These are phyloP conservation scores for Fusarium anguioides DNA, from an alignment of 2,329 filamentous ascomycete genomes.

Conservation along the genomic window DNA sequence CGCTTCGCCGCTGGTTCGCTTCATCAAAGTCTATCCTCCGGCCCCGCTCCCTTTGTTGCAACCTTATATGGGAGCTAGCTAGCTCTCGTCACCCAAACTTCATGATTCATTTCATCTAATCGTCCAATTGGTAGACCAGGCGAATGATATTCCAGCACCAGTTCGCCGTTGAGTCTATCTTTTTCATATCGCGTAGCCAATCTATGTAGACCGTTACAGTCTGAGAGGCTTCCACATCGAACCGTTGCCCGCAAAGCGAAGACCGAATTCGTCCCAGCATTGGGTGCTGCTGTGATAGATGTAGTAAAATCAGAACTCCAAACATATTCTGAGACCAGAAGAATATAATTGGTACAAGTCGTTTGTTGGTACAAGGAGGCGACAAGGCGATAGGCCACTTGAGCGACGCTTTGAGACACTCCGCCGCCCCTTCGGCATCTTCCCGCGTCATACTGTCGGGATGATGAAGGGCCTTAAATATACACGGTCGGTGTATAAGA, in stretches of 20 bases:
- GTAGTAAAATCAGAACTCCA: slow-evolving; percentile 66
- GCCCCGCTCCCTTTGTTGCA: neutral
- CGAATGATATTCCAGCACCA: slow-evolving; percentile 67
- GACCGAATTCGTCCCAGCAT: slow-evolving; percentile 62
- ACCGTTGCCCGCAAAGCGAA: slow-evolving; percentile 58
- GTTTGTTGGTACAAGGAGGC: slow-evolving; percentile 66
- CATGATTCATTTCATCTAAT: slow-evolving; percentile 13
- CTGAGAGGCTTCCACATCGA: slow-evolving; percentile 62
- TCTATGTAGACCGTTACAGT: slow-evolving; percentile 66
- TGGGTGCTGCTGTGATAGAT: slow-evolving; percentile 63
- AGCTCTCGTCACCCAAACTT: neutral
- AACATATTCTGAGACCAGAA: slow-evolving; percentile 73
- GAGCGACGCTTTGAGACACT: slow-evolving; percentile 67
- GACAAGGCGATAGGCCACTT: slow-evolving; percentile 70
- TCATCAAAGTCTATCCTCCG: slow-evolving; percentile 1
- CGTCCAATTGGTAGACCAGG: slow-evolving; percentile 57
- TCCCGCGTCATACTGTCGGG: slow-evolving; percentile 64
- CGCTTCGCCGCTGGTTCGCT: neutral
- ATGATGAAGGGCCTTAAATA: slow-evolving; percentile 70
- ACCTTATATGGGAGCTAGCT: neutral
- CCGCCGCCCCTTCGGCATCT: slow-evolving; percentile 65
- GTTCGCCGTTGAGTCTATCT: slow-evolving; percentile 63
- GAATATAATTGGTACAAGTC: slow-evolving; percentile 68
- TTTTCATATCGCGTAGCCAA: slow-evolving; percentile 69
- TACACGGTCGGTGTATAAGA: slow-evolving; percentile 66